Base-by-base conservation (phyloP, 805 yeast species). In the Metschnikowia hibisci region DNA sequence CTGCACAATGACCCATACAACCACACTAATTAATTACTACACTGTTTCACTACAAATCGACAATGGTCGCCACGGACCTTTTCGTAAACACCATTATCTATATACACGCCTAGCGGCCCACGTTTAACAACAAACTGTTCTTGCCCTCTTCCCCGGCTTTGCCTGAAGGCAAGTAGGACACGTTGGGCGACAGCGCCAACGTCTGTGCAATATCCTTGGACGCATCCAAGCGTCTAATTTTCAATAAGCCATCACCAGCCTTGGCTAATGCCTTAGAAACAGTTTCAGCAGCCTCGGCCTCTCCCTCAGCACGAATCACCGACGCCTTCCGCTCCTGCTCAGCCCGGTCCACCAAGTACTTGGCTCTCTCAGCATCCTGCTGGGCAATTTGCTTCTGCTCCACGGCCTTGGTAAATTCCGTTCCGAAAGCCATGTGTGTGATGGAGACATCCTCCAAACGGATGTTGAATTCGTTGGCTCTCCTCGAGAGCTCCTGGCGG, bases 351-450 rank as follows among this genome's bases (percentile, higher is more conserved):
- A 93, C 53, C 48, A 56, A 73, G 61, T 80, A 93, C 60, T 84
- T 85, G 46, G 98, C 96, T 54, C 99, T 79, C 73, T 93, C 98
- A 18, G 99, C 98, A 62, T 93, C 99, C 69, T 93, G 99, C 71
- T 93, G 99, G 26, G 99, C 99, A 68, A 93, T 95, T 69, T 93
- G 98, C 65, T 93, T 93, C 71, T 87, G 96, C 71, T 93, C 99
- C 47, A 93, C 99, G 27, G 99, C 98, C 67, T 87, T 90, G 42
- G 99, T 93, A 73, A 93, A 93, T 62, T 93, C 99, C 52, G 77
- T 78, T 42, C 99, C 98, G 64, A 93, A 93, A 0, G 97, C 87
- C 87, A 93, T 83, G 68, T 93, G 99, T 12, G 99, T 93, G 54
- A 93, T 93, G 20, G 96, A 87, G 41, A 93, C 99, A 67, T 93